Base-by-base conservation (phyloP, 805 yeast species). In the Ogataea henricii region DNA sequence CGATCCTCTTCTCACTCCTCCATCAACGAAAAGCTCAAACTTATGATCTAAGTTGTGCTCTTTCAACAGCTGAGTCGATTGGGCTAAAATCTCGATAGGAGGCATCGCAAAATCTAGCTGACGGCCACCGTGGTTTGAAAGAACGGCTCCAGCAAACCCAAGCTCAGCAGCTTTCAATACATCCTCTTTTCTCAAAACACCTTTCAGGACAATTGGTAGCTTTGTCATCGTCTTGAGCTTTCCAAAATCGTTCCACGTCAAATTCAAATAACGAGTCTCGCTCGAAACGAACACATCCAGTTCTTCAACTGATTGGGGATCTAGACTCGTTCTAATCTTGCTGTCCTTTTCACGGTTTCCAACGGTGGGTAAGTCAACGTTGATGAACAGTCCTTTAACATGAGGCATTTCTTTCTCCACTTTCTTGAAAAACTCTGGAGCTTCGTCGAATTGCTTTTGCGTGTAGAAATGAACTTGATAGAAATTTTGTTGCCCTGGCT, bases 321-420 rank as follows among this genome's bases (percentile, higher is more conserved):
- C 78, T 76, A 79, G 72, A 21, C 72, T 66, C 49, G 79, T 78
- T 65, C 86, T 86, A 48, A 81, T 70, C 52, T 89, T 78, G 81
- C 81, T 79, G 61, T 89, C 97, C 63, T 87, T 88, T 66, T 89
- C 96, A 54, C 96, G 79, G 51, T 91, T 79, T 7, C 96, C 96
- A 35, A 88, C 70, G 48, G 86, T 84, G 3, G 96, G 92, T 0
- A 96, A 89, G 70, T 89, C 96, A 7, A 87, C 94, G 3, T 96
- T 89, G 54, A 89, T 82, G 63, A 87, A 88, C 21, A 89, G 67
- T 1, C 87, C 95, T 58, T 81, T 82, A 52, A 85, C 73, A 1
- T 89, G 90, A 40, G 72, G 65, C 22, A 56, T 47, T 36, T 83
- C 69, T 13, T 43, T 23, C 36, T 61, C 62, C 12, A 61, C 29